These are phyloP conservation scores for Trametes meyenii DNA, from an alignment of 768 basidiomycete genomes.

Conservation along the genomic window DNA sequence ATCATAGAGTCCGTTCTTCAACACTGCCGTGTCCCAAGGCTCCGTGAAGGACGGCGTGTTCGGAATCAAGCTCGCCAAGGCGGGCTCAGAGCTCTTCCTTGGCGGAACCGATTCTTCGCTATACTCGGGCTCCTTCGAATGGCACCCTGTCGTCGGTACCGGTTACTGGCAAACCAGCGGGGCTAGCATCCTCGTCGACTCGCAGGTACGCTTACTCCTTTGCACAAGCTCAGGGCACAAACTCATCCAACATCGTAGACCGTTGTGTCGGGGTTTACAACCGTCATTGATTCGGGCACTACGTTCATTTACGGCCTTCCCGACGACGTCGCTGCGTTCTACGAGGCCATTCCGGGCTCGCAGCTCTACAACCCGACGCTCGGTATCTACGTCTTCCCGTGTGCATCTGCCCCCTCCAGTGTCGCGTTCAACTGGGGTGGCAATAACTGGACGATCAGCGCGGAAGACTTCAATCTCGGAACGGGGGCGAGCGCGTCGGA, in stretches of 20 bases:
- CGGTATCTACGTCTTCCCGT: conserved; percentile 33
- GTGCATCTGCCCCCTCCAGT: conserved; percentile 16
- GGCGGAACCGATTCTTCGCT: conserved; percentile 40
- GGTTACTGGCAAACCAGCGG: conserved; percentile 34
- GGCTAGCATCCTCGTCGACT: conserved; percentile 16
- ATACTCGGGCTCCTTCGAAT: conserved; percentile 38
- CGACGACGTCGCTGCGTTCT: conserved; percentile 28
- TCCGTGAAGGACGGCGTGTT: conserved; percentile 27
- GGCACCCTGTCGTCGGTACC: conserved; percentile 26
- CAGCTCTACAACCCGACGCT: conserved; percentile 17
- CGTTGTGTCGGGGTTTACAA: conserved; percentile 13
- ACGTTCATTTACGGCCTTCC: conserved; percentile 35
- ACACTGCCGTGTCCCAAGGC: conserved; percentile 25
- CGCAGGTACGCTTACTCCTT: neutral
- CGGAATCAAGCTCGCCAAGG: conserved; percentile 33
- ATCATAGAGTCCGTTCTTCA: conserved; percentile 26
- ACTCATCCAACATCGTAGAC: neutral
- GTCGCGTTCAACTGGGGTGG: conserved; percentile 30
- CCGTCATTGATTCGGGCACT: conserved; percentile 36
- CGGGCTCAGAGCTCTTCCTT: conserved; percentile 38
- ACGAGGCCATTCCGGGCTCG: conserved; percentile 31
- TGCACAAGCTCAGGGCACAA: neutral
- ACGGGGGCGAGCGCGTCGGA: conserved; percentile 8
- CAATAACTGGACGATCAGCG: conserved; percentile 20
- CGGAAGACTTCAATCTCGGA: conserved; percentile 33